Evolutionary conservation across 2,329 filamentous ascomycete species (phyloP).

Genomic region (Hirsutella thompsonii): DNA sequence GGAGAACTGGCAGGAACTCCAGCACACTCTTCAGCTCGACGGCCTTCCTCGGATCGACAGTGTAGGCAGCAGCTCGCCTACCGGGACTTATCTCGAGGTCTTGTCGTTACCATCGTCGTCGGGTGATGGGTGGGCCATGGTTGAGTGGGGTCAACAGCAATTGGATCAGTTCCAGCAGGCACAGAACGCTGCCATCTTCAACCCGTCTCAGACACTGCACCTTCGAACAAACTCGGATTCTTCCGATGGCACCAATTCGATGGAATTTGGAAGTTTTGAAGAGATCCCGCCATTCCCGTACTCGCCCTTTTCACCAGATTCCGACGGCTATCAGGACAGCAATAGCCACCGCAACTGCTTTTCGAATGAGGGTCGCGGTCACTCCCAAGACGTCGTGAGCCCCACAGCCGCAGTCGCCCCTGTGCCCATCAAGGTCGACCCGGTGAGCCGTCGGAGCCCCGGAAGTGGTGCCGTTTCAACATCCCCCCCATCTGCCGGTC

Average conservation of each 20-base stretch:
- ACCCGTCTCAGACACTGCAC: conserved; percentile 82
- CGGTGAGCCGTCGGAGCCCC: conserved; percentile 44
- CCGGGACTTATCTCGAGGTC: conserved; percentile 61
- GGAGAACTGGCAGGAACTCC: conserved; percentile 71
- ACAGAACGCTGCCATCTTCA: conserved; percentile 64
- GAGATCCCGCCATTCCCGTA: conserved; percentile 60
- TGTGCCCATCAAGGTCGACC: conserved; percentile 51
- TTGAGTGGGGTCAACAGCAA: conserved; percentile 62
- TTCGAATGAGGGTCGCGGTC: conserved; percentile 39
- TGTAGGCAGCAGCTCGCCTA: conserved; percentile 32
- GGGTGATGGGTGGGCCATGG: conserved; percentile 76
- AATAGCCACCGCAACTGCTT: conserved; percentile 48
- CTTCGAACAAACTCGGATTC: conserved; percentile 79
- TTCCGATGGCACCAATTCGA: conserved; percentile 54
- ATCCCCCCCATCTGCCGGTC: conserved; percentile 48
- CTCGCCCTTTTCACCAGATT: conserved; percentile 72
- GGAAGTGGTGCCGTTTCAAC: conserved; percentile 46
- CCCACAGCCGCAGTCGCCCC: conserved; percentile 55
- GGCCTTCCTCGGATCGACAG: conserved; percentile 24
- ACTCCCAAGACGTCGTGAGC: conserved; percentile 44
- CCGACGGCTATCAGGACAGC: conserved; percentile 58
- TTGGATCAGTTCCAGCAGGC: conserved; percentile 43
- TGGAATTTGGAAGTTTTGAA: conserved; percentile 69
- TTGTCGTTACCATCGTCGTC: conserved; percentile 69
- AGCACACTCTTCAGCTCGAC: conserved; percentile 44